Percentiles rank a stretch among this genome's conserved stretches.
phyloP scores from a whole-genome alignment of 257 asterid genomes.

The Knoxia roxburghii region DNA sequence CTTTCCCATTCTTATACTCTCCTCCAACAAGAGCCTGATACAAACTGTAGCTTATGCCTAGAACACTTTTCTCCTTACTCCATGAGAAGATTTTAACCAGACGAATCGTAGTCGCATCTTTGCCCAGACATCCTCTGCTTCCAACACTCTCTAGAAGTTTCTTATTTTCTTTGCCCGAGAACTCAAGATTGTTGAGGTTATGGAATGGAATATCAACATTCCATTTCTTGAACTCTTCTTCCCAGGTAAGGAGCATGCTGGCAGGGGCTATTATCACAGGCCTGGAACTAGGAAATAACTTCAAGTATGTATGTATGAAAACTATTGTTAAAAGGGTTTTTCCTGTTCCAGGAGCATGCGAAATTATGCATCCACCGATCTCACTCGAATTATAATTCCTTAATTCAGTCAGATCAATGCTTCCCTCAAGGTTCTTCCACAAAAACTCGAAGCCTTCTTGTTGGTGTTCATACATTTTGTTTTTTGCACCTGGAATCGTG shows the following conservation, averaged over 20 bases:
- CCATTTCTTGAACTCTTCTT: slow-evolving; percentile 61
- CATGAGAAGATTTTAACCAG: slow-evolving; percentile 37
- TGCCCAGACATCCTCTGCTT: too few relatives aligned
- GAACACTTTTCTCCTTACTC: slow-evolving; percentile 29
- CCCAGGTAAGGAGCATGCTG: slow-evolving; percentile 65
- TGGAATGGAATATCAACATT: slow-evolving; percentile 40
- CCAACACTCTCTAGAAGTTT: slow-evolving; percentile 4
- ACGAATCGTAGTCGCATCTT: slow-evolving; percentile 21
- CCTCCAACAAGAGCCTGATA: slow-evolving; percentile 41
- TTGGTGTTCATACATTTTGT: slow-evolving; percentile 50
- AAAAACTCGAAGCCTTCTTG: slow-evolving; percentile 60
- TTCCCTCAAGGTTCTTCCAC: slow-evolving; percentile 60
- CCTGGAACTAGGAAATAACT: slow-evolving; percentile 36
- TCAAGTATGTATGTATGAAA: slow-evolving; percentile 44
- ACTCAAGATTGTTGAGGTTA: slow-evolving; percentile 37
- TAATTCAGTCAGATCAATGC: slow-evolving; percentile 31
- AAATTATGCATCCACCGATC: slow-evolving; percentile 68
- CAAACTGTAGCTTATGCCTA: slow-evolving; percentile 52
- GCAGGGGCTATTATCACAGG: slow-evolving; percentile 60
- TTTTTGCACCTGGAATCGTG: slow-evolving; percentile 29
- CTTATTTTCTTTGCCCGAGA: slow-evolving; percentile 23
- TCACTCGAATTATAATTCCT: slow-evolving; percentile 19
- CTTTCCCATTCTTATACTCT: slow-evolving; percentile 4
- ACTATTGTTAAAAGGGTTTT: slow-evolving; percentile 51
- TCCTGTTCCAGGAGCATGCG: slow-evolving; percentile 78